Evolutionary conservation across 208 protist genomes (phyloP).

Genomic region (Jaenimonas drosophilae): DNA sequence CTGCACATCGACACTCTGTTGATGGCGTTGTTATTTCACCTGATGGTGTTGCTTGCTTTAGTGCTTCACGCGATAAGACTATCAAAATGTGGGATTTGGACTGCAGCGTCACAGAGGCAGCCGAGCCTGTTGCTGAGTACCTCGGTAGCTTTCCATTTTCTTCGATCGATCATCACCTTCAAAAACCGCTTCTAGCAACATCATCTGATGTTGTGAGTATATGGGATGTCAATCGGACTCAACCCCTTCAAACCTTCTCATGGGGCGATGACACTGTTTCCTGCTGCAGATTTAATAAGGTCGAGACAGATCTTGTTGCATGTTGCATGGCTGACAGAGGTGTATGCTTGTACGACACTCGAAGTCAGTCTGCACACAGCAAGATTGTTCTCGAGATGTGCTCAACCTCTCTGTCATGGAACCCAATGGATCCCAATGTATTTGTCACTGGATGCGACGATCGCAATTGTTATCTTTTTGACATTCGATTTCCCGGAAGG

Average conservation of each 20-base stretch:
- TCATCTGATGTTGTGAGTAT: constrained; percentile 86
- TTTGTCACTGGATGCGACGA: constrained; percentile 96
- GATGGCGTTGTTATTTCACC: constrained; percentile 87
- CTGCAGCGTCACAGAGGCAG: constrained; percentile 10
- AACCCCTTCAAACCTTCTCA: constrained; percentile 89
- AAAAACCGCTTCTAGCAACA: constrained; percentile 88
- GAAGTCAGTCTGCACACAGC: constrained; percentile 77
- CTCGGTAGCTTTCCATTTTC: constrained; percentile 90
- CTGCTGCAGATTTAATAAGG: constrained; percentile 90
- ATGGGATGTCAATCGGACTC: constrained; percentile 90
- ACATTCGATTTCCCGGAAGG: constrained; percentile 91
- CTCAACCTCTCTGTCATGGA: constrained; percentile 93
- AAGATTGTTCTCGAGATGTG: constrained; percentile 94
- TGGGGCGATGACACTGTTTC: constrained; percentile 93
- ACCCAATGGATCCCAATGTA: constrained; percentile 97
- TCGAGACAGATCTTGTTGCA: constrained; percentile 87
- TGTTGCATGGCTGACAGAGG: constrained; percentile 89
- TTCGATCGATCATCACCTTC: constrained; percentile 90
- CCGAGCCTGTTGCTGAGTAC: constrained; percentile 80
- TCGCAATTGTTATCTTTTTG: constrained; percentile 96
- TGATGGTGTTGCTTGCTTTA: constrained; percentile 88
- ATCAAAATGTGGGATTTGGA: constrained; percentile 95
- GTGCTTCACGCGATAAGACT: constrained; percentile 92
- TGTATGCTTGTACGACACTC: constrained; percentile 94
- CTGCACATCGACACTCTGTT: constrained; percentile 92